A percentile compares a stretch with the other conserved stretches of the same genome.
Conservation (phyloP, 176 grass and related monocot genomes). For the Cenchrus purpureus region DNA sequence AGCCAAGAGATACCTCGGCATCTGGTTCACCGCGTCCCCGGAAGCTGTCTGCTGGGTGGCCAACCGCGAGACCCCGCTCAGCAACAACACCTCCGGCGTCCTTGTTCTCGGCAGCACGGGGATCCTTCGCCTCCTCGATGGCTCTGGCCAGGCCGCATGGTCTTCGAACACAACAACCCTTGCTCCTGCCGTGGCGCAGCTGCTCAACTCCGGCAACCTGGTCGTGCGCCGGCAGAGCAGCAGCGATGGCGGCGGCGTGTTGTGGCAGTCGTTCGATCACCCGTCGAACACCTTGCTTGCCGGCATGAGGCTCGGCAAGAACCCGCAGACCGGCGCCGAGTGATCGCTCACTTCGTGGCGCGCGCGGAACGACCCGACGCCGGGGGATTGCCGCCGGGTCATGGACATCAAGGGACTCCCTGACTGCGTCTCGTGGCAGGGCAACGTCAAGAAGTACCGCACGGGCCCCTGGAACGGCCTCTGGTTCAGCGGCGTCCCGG, state of each 20-base stretch:
- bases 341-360: slow-evolving; percentile 45
- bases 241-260: background rate
- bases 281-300: slow-evolving; percentile 55
- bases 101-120: background rate
- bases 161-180: slow-evolving; percentile 31
- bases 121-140: background rate
- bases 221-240: slow-evolving; percentile 8
- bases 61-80: slow-evolving; percentile 52
- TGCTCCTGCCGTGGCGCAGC: background rate
- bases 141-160: background rate
- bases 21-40: slow-evolving; percentile 46
- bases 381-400: slow-evolving; percentile 22
- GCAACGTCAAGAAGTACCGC: slow-evolving; percentile 18
- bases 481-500: slow-evolving; percentile 61
- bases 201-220: slow-evolving; percentile 48
- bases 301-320: slow-evolving; percentile 47
- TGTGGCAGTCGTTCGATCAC: slow-evolving; percentile 70
- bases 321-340: slow-evolving; percentile 48
- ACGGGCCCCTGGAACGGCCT: slow-evolving; percentile 49
- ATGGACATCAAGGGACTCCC: slow-evolving; percentile 46
- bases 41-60: slow-evolving; percentile 51
- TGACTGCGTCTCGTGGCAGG: slow-evolving; percentile 34
- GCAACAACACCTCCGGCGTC: slow-evolving; percentile 2
- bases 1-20: slow-evolving; percentile 34
- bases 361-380: slow-evolving; percentile 38